Evolutionary conservation across 2,329 filamentous ascomycete genomes (phyloP), one percentile per base, ranked within the genome.

Genomic region (Ceratocystis smalleyi): DNA sequence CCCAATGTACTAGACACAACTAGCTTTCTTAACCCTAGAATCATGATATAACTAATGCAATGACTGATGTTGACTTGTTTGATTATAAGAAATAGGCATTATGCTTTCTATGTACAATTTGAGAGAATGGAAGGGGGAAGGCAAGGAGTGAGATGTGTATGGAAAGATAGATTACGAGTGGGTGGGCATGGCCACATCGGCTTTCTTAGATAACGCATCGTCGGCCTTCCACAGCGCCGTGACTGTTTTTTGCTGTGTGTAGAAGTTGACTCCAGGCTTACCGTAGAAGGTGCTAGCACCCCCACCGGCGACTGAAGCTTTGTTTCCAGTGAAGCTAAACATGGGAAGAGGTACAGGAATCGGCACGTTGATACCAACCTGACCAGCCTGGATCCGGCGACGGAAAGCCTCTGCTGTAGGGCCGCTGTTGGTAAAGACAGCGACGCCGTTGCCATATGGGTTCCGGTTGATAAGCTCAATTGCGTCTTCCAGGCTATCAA

Each of bases 181-280:
- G 2, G 67, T 82, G 22, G 92, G 92, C 92, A 97, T 97, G 67
- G 88, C 82, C 10, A 95, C 90, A 71, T 86, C 84, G 17, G 91
- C 91, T 81, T 91, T 92, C 69, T 85, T 88, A 64, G 84, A 86
- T 60, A 94, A 82, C 0, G 90, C 91, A 59, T 67, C 66, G 6
- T 55, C 65, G 12, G 63, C 62, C 66, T 62, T 66, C 94, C 94
- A 99, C 73, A 95, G 77, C 69, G 89, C 87, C 63, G 94, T 99
- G 60, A 99, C 94, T 2, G 94, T 99, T 88, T 99, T 97, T 72
- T 88, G 83, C 77, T 97, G 94, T 2, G 94, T 99, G 76, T 95
- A 97, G 74, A 99, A 99, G 73, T 88, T 86, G 73, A 99, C 76
- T 27, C 92, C 94, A 0, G 91, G 89, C 75, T 89, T 88, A 69